Evolutionary conservation across 2,329 filamentous ascomycete species (phyloP).

Genomic region (Microthyrium microscopicum): DNA sequence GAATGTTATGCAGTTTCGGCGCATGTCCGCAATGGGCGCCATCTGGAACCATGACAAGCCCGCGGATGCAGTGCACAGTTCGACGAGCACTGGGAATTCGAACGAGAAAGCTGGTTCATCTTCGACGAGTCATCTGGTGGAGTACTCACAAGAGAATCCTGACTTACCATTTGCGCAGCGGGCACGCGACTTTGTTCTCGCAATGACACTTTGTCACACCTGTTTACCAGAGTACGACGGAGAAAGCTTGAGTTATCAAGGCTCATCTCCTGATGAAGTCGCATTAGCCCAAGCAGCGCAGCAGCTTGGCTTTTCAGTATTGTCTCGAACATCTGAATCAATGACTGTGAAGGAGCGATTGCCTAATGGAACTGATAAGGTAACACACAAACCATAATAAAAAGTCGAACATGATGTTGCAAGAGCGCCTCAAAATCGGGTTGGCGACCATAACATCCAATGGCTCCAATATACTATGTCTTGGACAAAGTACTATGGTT

Average conservation of each 20-base stretch:
- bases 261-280: slow-evolving; percentile 72
- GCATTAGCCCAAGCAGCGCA: slow-evolving; percentile 67
- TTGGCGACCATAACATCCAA: too few relatives aligned
- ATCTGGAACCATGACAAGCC: slow-evolving; percentile 66
- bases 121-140: slow-evolving; percentile 57
- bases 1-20: slow-evolving; percentile 80
- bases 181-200: slow-evolving; percentile 61
- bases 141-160: slow-evolving; percentile 58
- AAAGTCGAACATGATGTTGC: slow-evolving; percentile 32
- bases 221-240: slow-evolving; percentile 60
- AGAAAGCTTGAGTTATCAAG: slow-evolving; percentile 57
- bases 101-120: too few relatives aligned
- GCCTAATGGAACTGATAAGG: too few relatives aligned
- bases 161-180: slow-evolving; percentile 61
- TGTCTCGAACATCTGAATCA: slow-evolving; percentile 53
- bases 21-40: slow-evolving; percentile 67
- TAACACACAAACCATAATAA: slow-evolving; percentile 44
- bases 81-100: slow-evolving; percentile 34
- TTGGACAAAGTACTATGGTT: slow-evolving; percentile 49
- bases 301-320: slow-evolving; percentile 60
- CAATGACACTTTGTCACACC: slow-evolving; percentile 70
- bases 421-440: too few relatives aligned
- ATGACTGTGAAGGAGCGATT: too few relatives aligned
- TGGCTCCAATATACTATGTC: too few relatives aligned
- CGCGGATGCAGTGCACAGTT: slow-evolving; percentile 17